Evolutionary conservation across 2,329 filamentous ascomycete species (phyloP).

Genomic region (Rhinocladiella mackenziei): DNA sequence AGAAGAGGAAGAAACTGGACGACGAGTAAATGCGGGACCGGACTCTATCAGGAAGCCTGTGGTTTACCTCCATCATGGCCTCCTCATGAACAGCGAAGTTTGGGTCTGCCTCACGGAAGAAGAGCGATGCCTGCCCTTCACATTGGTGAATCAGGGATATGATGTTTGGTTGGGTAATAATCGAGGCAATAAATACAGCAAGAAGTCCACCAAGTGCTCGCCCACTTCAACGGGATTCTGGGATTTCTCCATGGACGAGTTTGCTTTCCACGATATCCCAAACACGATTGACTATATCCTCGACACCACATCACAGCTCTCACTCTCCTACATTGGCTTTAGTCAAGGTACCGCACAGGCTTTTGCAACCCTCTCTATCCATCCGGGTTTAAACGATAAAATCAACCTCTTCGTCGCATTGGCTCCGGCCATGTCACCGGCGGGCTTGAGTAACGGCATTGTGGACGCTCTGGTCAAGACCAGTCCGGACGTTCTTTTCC

Average conservation of each 20-base stretch:
- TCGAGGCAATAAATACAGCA: constrained; percentile 97
- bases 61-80: constrained; percentile 88
- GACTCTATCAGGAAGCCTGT: constrained; percentile 73
- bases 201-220: constrained; percentile 76
- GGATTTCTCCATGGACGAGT: constrained; percentile 98
- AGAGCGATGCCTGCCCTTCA: constrained; percentile 80
- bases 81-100: constrained; percentile 98
- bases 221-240: constrained; percentile 78
- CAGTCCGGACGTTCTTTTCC: constrained; percentile 84
- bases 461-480: constrained; percentile 92
- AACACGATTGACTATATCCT: constrained; percentile 92
- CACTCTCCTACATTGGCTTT: constrained; percentile 93
- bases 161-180: constrained; percentile 99
- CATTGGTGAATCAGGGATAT: constrained; percentile 83
- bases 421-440: constrained; percentile 93
- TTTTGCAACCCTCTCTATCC: constrained; percentile 87
- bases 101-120: constrained; percentile 92
- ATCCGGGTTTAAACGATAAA: constrained; percentile 85
- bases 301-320: constrained; percentile 72
- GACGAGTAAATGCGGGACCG: constrained; percentile 68
- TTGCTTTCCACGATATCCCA: constrained; percentile 95
- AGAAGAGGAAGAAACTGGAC: constrained; percentile 49
- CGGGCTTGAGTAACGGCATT: constrained; percentile 81
- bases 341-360: constrained; percentile 96
- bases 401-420: constrained; percentile 95